Conservation (phyloP, 257 asterid species). For the Fraxinus pennsylvanica region DNA sequence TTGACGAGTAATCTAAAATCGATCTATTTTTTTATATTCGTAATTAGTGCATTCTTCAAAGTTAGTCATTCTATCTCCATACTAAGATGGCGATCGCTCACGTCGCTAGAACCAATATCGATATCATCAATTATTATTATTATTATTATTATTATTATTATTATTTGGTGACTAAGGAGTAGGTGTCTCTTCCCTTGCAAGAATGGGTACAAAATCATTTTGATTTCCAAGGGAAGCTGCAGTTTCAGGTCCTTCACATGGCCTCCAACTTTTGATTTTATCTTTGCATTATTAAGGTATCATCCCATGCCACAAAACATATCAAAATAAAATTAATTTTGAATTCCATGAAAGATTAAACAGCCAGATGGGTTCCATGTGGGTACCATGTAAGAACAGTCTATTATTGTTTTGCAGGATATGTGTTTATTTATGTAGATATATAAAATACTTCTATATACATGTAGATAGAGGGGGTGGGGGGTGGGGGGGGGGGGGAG, state of each 20-base stretch:
- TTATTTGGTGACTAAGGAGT: neutral
- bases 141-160: no score
- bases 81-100: no score
- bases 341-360: conserved; percentile 29
- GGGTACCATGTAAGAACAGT: conserved; percentile 21
- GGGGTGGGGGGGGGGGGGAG: no score
- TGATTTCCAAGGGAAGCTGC: conserved; percentile 35
- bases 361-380: conserved; percentile 69
- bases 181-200: conserved; percentile 24
- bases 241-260: conserved; percentile 45
- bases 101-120: neutral
- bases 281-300: conserved; percentile 38
- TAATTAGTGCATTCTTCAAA: no score
- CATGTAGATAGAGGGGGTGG: neutral
- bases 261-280: conserved; percentile 37
- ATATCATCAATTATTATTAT: neutral
- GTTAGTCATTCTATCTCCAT: no score
- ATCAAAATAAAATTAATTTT: conserved; percentile 19
- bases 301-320: conserved; percentile 30
- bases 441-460: no score
- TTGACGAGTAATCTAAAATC: no score
- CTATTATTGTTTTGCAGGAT: no score
- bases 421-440: no score
- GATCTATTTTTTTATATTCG: no score
- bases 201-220: conserved; percentile 22